phyloP scores from a whole-genome alignment of 148 eudicot genomes.

The Simmondsia chinensis region DNA sequence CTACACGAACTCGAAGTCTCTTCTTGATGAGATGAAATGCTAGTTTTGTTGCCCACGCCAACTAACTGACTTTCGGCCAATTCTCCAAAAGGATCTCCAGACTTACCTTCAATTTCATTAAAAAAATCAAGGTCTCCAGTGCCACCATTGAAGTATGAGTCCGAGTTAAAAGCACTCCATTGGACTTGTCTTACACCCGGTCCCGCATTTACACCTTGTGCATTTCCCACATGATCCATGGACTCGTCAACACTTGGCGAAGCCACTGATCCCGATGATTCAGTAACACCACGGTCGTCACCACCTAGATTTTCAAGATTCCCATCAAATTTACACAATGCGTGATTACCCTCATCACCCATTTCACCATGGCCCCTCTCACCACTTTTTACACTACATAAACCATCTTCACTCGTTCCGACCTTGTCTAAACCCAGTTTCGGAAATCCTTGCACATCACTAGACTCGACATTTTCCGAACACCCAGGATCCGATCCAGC shows the following conservation, averaged over 20 bases:
- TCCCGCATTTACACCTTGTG: constrained; percentile 14
- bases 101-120: constrained; percentile 30
- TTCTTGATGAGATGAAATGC: constrained; percentile 14
- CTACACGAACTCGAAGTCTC: constrained; percentile 8
- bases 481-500: constrained; percentile 12
- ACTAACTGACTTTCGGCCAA: constrained; percentile 9
- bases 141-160: constrained; percentile 11
- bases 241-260: constrained; percentile 19
- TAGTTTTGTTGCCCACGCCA: constrained; percentile 17
- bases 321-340: not conserved
- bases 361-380: constrained; percentile 11
- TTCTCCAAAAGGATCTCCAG: constrained; percentile 21
- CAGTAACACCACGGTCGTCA: constrained; percentile 11
- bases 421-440: constrained; percentile 28
- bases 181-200: constrained; percentile 62
- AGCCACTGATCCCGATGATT: constrained; percentile 18
- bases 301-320: constrained; percentile 5
- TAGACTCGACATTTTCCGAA: constrained; percentile 28
- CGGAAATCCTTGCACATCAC: constrained; percentile 35
- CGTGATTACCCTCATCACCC: constrained; percentile 3
- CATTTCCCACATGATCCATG: constrained; percentile 7
- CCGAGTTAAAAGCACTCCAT: constrained; percentile 54
- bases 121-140: constrained; percentile 44
- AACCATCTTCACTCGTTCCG: constrained; percentile 2
- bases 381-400: constrained; percentile 13